Conservation (phyloP, 208 protist genomes). For the Leishmania arabica region DNA sequence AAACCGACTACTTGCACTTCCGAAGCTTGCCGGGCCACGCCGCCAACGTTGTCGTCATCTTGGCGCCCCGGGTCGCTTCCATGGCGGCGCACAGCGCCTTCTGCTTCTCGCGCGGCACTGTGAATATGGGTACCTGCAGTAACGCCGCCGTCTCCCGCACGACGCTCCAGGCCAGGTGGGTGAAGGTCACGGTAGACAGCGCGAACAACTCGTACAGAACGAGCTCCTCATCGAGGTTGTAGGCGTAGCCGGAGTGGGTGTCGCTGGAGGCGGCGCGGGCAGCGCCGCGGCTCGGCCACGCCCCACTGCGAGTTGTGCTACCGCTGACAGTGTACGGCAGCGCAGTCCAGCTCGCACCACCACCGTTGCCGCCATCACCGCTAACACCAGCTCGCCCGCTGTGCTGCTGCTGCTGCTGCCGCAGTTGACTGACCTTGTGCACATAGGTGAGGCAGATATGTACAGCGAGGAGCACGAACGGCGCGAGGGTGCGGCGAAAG, state of each 20-base stretch:
- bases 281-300: conserved; percentile 1
- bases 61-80: conserved; percentile 8
- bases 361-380: background rate
- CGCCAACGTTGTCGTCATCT: conserved; percentile 7
- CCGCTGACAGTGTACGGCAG: background rate
- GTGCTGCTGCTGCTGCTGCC: conserved; percentile 7
- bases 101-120: conserved; percentile 58
- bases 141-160: conserved; percentile 43
- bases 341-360: background rate
- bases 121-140: conserved; percentile 66
- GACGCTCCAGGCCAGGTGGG: conserved; percentile 57
- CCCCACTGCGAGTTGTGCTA: background rate
- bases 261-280: background rate
- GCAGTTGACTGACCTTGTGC: conserved; percentile 38
- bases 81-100: conserved; percentile 31
- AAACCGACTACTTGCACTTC: background rate
- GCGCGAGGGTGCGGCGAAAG: conserved; percentile 70
- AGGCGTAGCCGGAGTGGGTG: conserved; percentile 35
- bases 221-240: conserved; percentile 58
- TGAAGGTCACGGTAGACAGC: conserved; percentile 51
- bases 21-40: background rate
- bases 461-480: conserved; percentile 57
- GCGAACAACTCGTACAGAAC: conserved; percentile 69
- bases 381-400: too few relatives aligned
- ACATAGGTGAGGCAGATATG: conserved; percentile 62